Conservation (phyloP, 1,139 yeast genomes). For the Williopsis jadinii region DNA sequence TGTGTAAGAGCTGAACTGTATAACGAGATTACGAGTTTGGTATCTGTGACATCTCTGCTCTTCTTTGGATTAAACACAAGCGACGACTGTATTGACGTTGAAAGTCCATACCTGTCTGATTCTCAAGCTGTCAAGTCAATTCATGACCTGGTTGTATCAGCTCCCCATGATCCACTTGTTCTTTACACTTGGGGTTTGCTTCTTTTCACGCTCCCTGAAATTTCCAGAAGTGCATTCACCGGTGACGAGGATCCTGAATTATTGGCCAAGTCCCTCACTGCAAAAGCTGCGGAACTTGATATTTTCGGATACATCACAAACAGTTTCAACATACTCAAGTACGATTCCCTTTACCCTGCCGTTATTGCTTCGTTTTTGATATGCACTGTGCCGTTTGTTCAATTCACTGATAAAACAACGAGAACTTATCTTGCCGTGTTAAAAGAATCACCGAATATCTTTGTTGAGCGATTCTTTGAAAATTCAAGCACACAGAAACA, state of each 20-base stretch:
- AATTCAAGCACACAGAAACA: constrained; percentile 47
- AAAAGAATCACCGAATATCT: constrained; percentile 45
- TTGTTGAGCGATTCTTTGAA: constrained; percentile 52
- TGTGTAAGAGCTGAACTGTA: constrained; percentile 30
- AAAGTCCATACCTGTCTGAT: constrained; percentile 38
- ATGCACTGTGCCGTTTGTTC: constrained; percentile 56
- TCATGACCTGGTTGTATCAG: constrained; percentile 30
- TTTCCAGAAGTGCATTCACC: constrained; percentile 19
- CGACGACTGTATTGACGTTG: constrained; percentile 31
- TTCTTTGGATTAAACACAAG: constrained; percentile 49
- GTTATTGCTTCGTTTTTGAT: constrained; percentile 53
- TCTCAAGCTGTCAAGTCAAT: constrained; percentile 34
- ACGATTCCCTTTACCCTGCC: constrained; percentile 49
- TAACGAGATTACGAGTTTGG: constrained; percentile 39
- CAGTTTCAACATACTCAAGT: constrained; percentile 38
- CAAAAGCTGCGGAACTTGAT: constrained; percentile 37
- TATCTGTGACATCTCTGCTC: constrained; percentile 42
- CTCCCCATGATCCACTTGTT: constrained; percentile 40
- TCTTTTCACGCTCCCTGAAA: constrained; percentile 32
- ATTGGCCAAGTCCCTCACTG: constrained; percentile 28
- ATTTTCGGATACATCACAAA: constrained; percentile 40
- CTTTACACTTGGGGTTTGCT: constrained; percentile 69
- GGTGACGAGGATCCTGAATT: constrained; percentile 21
- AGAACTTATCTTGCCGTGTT: constrained; percentile 44
- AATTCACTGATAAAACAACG: constrained; percentile 50